Evolutionary conservation across 352 stramenopile genomes (phyloP), one percentile per base, ranked within the genome.

Genomic region (Phytophthora tubulina): DNA sequence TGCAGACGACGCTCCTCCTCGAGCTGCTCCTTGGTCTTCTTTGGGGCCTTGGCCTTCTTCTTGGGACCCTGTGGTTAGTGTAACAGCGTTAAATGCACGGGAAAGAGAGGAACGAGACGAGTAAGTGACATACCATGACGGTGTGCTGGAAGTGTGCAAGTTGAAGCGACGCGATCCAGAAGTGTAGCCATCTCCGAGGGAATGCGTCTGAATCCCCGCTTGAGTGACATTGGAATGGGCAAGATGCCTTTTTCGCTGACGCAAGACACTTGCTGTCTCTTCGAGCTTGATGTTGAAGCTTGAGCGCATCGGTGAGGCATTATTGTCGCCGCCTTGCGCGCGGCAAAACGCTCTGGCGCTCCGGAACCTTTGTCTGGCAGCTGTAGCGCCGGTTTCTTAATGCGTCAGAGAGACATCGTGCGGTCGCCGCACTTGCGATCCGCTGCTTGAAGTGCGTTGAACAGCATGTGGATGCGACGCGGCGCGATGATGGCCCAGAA

Each of bases 11-110:
- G 78, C 62, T 95, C 85, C 75, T 93, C 85, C 65, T 93, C 85
- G 41, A 93, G 81, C 76, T 95, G 77, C 60, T 92, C 85, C 60
- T 94, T 94, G 76, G 78, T 89, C 69, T 93, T 94, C 66, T 95
- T 94, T 5, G 86, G 85, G 14, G 80, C 79, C 65, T 95, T 93
- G 27, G 46, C 70, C 61, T 92, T 94, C 79, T 92, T 93, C 73
- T 95, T 95, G 6, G 84, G 88, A 30, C 78, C 73, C 88, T 95
- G 61, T 32, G 59, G 38, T 21, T 7, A 49, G 54, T 44, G 10
- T 15, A 57, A 27, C 21, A 27, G 21, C 21, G 21, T 27, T 27
- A 27, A 1, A 27, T 27, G 21, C 21, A 27, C 21, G 21, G 21
- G 21, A 27, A 27, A 27, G 21, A 27, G 21, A 27, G 21, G 21